Evolutionary conservation across 2,329 filamentous ascomycete genomes (phyloP).

Genomic region (Penicillium aurantiogriseum): DNA sequence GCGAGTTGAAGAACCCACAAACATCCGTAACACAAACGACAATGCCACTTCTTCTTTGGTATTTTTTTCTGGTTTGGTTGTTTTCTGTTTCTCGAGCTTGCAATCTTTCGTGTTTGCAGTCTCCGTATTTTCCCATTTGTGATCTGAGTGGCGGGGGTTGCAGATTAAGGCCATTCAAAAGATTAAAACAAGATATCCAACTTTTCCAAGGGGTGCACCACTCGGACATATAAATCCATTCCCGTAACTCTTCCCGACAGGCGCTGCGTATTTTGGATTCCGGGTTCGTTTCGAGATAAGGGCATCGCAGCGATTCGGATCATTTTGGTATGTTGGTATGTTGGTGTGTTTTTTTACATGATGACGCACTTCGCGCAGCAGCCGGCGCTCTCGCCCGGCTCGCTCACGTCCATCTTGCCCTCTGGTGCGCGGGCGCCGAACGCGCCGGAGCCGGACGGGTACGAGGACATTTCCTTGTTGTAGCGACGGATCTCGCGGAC

Average conservation of each 20-base stretch:
- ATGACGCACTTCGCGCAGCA: slow-evolving; percentile 86
- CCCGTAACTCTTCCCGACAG: not conserved
- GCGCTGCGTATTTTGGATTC: not conserved
- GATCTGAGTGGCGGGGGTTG: slow-evolving; percentile 2
- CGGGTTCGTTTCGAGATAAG: not conserved
- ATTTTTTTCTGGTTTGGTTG: slow-evolving; percentile 16
- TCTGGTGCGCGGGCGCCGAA: slow-evolving; percentile 60
- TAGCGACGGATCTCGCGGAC: slow-evolving; percentile 97
- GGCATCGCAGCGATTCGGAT: slow-evolving; percentile 2
- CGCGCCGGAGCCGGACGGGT: slow-evolving; percentile 67
- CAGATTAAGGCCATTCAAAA: slow-evolving; percentile 8
- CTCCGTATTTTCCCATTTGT: slow-evolving; percentile 1
- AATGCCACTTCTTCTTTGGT: slow-evolving; percentile 20
- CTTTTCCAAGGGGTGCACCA: not conserved
- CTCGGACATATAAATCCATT: not conserved
- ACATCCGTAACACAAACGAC: slow-evolving; percentile 25
- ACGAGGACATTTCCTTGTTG: slow-evolving; percentile 96
- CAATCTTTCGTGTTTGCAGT: slow-evolving; percentile 10
- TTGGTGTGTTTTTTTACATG: slow-evolving; percentile 54
- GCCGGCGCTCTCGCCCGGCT: slow-evolving; percentile 53
- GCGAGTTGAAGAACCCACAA: slow-evolving; percentile 26
- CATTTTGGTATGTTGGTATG: not conserved
- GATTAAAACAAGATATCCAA: slow-evolving; percentile 4
- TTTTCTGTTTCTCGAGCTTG: slow-evolving; percentile 17
- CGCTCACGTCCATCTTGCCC: slow-evolving; percentile 72